These are phyloP conservation scores for Puccinellia tenuiflora DNA, from an alignment of 176 grass and related monocot species.

Conservation along the genomic window DNA sequence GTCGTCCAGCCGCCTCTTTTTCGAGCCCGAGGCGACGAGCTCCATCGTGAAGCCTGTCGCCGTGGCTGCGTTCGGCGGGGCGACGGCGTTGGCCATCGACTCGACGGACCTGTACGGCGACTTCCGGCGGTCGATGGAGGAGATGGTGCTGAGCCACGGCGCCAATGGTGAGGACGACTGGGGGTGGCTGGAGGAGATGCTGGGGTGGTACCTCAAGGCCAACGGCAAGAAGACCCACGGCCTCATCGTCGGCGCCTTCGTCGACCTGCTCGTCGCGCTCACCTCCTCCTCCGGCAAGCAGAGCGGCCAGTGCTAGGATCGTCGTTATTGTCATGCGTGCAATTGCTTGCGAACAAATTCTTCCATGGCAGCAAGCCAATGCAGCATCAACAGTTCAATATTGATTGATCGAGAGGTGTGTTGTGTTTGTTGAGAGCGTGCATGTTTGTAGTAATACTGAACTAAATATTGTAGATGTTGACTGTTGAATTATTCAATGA, in stretches of 20 bases:
- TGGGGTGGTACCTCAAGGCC: slow-evolving; percentile 70
- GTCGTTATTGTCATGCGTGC: neutral
- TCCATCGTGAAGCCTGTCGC: neutral
- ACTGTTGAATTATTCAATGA: slow-evolving; percentile 5
- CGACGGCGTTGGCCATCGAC: slow-evolving; percentile 60
- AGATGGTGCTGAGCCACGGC: slow-evolving; percentile 67
- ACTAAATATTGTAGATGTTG: no score
- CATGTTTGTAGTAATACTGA: no score
- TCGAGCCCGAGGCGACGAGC: neutral
- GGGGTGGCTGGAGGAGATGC: slow-evolving; percentile 88
- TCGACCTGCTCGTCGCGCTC: slow-evolving; percentile 59
- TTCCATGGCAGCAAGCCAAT: neutral
- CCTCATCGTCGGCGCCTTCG: slow-evolving; percentile 69
- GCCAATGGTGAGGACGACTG: slow-evolving; percentile 22
- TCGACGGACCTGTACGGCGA: slow-evolving; percentile 61
- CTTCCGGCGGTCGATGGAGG: slow-evolving; percentile 81
- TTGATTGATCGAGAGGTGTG: neutral
- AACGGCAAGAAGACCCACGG: slow-evolving; percentile 72
- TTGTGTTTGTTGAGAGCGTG: neutral
- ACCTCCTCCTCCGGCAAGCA: slow-evolving; percentile 21
- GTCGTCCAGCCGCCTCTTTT: slow-evolving; percentile 16
- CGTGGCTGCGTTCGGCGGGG: slow-evolving; percentile 37
- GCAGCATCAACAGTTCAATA: neutral
- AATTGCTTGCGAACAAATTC: neutral
- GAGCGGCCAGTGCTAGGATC: neutral